Percentiles rank a stretch among this genome's conserved stretches.
Evolutionary conservation across 1,284 basidiomycete genomes (phyloP).

Genomic region (Vanrija pseudolonga): DNA sequence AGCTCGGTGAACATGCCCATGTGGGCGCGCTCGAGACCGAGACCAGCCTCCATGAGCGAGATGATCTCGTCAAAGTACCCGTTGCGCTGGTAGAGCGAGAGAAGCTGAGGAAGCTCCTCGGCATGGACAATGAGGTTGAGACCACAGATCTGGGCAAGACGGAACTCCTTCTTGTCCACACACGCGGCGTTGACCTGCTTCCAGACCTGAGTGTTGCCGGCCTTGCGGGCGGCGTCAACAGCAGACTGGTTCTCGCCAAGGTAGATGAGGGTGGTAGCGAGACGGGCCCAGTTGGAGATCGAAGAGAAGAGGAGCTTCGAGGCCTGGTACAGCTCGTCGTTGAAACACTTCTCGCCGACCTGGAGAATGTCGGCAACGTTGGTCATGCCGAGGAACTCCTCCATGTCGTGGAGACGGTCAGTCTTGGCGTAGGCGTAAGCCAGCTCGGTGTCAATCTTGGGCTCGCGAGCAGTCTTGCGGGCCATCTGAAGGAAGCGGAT

Average conservation of each 20-base stretch:
- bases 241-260: slow-evolving; percentile 96
- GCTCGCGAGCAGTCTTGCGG: slow-evolving; percentile 94
- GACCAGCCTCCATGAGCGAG: slow-evolving; percentile 82
- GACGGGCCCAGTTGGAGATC: slow-evolving; percentile 97
- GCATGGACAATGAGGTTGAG: slow-evolving; percentile 75
- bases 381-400: slow-evolving; percentile 98
- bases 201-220: slow-evolving; percentile 99
- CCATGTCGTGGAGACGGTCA: slow-evolving; percentile 96
- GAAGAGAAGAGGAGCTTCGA: slow-evolving; percentile 92
- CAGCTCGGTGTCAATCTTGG: slow-evolving; percentile 95
- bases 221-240: slow-evolving; percentile 97
- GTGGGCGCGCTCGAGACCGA: slow-evolving; percentile 93
- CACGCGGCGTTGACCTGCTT: slow-evolving; percentile 99
- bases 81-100: slow-evolving; percentile 82
- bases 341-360: slow-evolving; percentile 99
- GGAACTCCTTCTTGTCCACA: slow-evolving; percentile 95
- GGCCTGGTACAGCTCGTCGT: slow-evolving; percentile 96
- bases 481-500: slow-evolving; percentile 99
- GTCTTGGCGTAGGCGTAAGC: slow-evolving; percentile 97
- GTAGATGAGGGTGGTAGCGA: slow-evolving; percentile 98
- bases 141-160: slow-evolving; percentile 96
- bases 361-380: slow-evolving; percentile 95
- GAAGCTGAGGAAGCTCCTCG: slow-evolving; percentile 81
- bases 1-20: slow-evolving; percentile 72
- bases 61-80: slow-evolving; percentile 96